phyloP scores from a whole-genome alignment of 1,139 yeast species.

The Hemisphaericaspora subhashii region DNA sequence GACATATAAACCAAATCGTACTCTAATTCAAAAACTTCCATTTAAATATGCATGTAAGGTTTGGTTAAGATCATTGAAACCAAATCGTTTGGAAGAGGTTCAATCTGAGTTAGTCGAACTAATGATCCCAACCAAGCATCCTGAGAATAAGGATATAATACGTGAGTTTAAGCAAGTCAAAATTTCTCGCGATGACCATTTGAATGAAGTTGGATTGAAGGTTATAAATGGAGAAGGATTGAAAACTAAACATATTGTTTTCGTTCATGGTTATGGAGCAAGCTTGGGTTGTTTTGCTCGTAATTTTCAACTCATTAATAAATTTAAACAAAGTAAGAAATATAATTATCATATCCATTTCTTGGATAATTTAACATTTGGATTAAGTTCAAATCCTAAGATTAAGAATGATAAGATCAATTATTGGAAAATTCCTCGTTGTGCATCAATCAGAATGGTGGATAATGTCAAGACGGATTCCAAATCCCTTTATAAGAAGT shows the following conservation, averaged over 20 bases:
- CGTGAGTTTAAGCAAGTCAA: constrained; percentile 22
- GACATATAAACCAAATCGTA: constrained; percentile 16
- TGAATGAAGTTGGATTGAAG: constrained; percentile 40
- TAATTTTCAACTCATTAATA: constrained; percentile 56
- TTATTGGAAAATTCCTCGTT: constrained; percentile 23
- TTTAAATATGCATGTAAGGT: constrained; percentile 18
- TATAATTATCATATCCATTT: constrained; percentile 60
- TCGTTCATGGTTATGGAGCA: constrained; percentile 93
- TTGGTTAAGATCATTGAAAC: constrained; percentile 35
- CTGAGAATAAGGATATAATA: constrained; percentile 24
- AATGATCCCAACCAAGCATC: constrained; percentile 29
- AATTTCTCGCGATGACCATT: constrained; percentile 26
- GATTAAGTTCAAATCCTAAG: constrained; percentile 68
- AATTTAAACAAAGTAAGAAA: constrained; percentile 33
- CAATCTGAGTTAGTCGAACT: constrained; percentile 38
- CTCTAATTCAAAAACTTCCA: constrained; percentile 17
- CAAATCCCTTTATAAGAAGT: constrained; percentile 36
- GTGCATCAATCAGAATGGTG: constrained; percentile 30
- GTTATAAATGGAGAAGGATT: constrained; percentile 22
- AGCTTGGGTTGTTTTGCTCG: constrained; percentile 83
- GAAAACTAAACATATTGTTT: constrained; percentile 49
- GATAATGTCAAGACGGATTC: constrained; percentile 33
- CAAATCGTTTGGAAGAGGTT: constrained; percentile 26
- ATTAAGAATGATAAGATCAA: constrained; percentile 20
- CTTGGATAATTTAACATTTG: constrained; percentile 83